A percentile compares a stretch with the other conserved stretches of the same genome.
Conservation (phyloP, 2,329 filamentous ascomycete species). For the Aschersonia sp. region DNA sequence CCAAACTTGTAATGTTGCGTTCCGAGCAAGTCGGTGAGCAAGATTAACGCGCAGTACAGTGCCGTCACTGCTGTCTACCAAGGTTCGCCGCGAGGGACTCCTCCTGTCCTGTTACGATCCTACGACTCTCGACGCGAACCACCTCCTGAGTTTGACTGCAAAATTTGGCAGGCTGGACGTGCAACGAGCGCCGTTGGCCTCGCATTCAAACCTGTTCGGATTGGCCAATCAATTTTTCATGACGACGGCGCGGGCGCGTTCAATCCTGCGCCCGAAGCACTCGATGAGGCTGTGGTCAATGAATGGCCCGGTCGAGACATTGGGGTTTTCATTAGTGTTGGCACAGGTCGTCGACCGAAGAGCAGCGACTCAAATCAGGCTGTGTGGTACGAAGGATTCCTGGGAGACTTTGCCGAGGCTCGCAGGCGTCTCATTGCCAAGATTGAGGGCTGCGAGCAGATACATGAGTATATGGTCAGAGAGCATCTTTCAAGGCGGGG, state of each 20-base stretch:
- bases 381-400: slow-evolving; percentile 86
- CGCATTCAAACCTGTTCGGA: slow-evolving; percentile 89
- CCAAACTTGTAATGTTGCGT: neutral
- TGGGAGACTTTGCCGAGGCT: slow-evolving; percentile 87
- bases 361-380: slow-evolving; percentile 54
- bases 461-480: slow-evolving; percentile 72
- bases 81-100: slow-evolving; percentile 54
- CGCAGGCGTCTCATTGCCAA: slow-evolving; percentile 72
- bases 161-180: slow-evolving; percentile 90
- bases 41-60: slow-evolving; percentile 28
- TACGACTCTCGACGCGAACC: slow-evolving; percentile 93
- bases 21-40: neutral
- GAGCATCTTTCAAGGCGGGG: slow-evolving; percentile 64
- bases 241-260: slow-evolving; percentile 87
- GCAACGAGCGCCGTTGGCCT: slow-evolving; percentile 85
- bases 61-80: slow-evolving; percentile 85
- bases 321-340: slow-evolving; percentile 82
- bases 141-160: slow-evolving; percentile 81
- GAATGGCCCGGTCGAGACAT: slow-evolving; percentile 93
- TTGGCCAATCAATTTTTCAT: slow-evolving; percentile 86
- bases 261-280: slow-evolving; percentile 71
- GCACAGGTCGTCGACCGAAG: slow-evolving; percentile 71
- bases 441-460: slow-evolving; percentile 88
- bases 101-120: slow-evolving; percentile 67
- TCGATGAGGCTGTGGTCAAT: slow-evolving; percentile 83